Evolutionary conservation across 192 early-diverging fungal genomes (phyloP), one percentile per base, ranked within the genome.

Genomic region (Entomortierella chlamydospora): DNA sequence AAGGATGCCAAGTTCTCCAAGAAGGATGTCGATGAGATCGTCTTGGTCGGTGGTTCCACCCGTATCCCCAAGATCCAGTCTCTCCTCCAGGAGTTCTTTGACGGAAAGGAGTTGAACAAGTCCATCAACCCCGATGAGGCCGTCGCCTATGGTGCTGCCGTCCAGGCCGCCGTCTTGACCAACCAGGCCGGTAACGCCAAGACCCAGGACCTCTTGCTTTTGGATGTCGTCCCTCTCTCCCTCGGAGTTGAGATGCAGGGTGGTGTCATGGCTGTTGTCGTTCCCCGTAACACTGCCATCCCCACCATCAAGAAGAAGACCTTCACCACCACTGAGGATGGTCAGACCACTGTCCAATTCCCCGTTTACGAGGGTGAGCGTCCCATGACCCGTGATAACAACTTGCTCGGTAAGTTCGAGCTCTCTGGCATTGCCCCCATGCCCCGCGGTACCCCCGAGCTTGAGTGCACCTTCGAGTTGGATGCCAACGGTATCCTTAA

Each of bases 101-200:
- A 90, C 72, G 92, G 90, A 73, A 94, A 94, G 89, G 88, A 92
- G 84, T 84, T 88, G 66, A 93, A 90, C 85, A 93, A 92, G 89
- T 90, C 92, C 57, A 96, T 97, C 90, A 98, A 98, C 92, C 96
- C 95, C 71, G 96, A 98, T 86, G 96, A 98, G 86, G 95, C 95
- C 41, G 95, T 97, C 33, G 95, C 95, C 64, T 94, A 95, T 79
- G 95, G 95, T 82, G 95, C 95, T 63, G 95, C 95, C 53, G 93
- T 97, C 51, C 95, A 97, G 89, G 95, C 89, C 30, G 94, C 90
- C 29, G 87, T 97, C 62, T 87, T 97, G 54, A 90, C 91, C 55
- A 87, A 87, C 82, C 88, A 88, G 52, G 85, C 88, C 53, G 85
- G 83, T 71, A 83, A 85, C 56, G 79, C 85, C 61, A 86, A 87